A percentile compares a stretch with the other conserved stretches of the same genome.
Conservation (phyloP, 192 early-diverging fungal genomes). For the Coemansia asiatica region DNA sequence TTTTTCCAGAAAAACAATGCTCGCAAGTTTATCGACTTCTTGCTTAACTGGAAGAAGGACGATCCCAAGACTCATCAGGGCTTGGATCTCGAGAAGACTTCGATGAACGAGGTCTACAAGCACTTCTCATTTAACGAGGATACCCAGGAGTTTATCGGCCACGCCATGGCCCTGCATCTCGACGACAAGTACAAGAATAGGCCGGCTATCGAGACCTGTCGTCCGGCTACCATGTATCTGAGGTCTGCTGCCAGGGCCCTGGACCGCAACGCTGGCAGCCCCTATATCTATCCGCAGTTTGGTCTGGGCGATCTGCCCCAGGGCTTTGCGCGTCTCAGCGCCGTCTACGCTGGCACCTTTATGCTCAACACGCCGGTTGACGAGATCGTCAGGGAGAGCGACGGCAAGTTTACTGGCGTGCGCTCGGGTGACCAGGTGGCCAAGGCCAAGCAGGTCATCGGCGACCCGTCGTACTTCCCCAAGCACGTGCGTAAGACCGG, state of each 20-base stretch:
- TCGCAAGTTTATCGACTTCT: slow-evolving; percentile 94
- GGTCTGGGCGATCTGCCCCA: slow-evolving; percentile 98
- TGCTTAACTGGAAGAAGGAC: slow-evolving; percentile 85
- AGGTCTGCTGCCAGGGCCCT: slow-evolving; percentile 76
- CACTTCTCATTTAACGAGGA: slow-evolving; percentile 90
- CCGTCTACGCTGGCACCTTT: slow-evolving; percentile 99
- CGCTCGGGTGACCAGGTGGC: slow-evolving; percentile 83
- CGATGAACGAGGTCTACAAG: slow-evolving; percentile 85
- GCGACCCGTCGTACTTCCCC: slow-evolving; percentile 93
- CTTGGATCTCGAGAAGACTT: slow-evolving; percentile 70
- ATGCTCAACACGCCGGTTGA: slow-evolving; percentile 95
- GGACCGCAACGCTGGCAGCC: slow-evolving; percentile 80
- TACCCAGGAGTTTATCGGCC: slow-evolving; percentile 97
- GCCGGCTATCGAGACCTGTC: slow-evolving; percentile 82
- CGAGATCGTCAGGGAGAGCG: slow-evolving; percentile 83
- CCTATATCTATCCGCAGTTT: slow-evolving; percentile 98
- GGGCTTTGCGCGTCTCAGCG: slow-evolving; percentile 94
- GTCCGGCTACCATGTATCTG: slow-evolving; percentile 90
- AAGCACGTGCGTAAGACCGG: slow-evolving; percentile 79
- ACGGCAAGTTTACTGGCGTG: slow-evolving; percentile 89
- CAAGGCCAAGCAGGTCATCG: slow-evolving; percentile 84
- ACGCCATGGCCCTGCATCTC: slow-evolving; percentile 93
- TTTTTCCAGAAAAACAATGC: slow-evolving; percentile 91
- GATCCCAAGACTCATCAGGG: slow-evolving; percentile 84
- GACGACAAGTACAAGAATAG: slow-evolving; percentile 78